These are phyloP conservation scores for Monilinia fructicola DNA, from an alignment of 2,329 filamentous ascomycete species.

Conservation along the genomic window DNA sequence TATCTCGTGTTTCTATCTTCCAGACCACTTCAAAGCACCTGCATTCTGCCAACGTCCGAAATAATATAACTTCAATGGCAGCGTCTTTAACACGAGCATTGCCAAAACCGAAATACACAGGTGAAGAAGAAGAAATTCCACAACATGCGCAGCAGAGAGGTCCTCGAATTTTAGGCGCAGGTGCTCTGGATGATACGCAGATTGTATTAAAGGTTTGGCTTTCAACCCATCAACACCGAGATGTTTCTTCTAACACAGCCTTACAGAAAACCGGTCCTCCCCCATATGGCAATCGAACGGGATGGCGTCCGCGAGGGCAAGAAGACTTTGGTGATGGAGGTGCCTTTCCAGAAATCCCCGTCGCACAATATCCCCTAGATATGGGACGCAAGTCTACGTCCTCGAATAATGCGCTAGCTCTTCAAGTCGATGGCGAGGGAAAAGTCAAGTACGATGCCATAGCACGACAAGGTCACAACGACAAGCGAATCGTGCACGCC, in stretches of 20 bases:
- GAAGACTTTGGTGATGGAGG: conserved; percentile 97
- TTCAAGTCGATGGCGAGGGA: conserved; percentile 87
- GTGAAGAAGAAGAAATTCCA: conserved; percentile 80
- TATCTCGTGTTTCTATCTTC: conserved; percentile 9
- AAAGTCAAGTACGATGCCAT: conserved; percentile 98
- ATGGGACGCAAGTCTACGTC: conserved; percentile 79
- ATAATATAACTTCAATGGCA: conserved; percentile 63
- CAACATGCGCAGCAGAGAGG: conserved; percentile 71
- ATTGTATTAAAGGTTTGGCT: conserved; percentile 69
- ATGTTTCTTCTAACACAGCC: conserved; percentile 31
- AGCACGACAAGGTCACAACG: conserved; percentile 81
- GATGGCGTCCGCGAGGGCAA: conserved; percentile 84
- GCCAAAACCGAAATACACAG: conserved; percentile 87
- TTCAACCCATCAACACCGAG: not conserved
- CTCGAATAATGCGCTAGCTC: conserved; percentile 82
- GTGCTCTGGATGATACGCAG: conserved; percentile 80
- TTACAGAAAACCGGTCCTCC: conserved; percentile 75
- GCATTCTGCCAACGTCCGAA: not conserved
- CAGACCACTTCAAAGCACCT: conserved; percentile 3
- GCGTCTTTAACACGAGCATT: conserved; percentile 75
- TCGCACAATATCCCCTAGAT: conserved; percentile 93
- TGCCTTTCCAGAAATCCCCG: conserved; percentile 88
- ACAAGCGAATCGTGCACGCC: conserved; percentile 82
- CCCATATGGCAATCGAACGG: conserved; percentile 78
- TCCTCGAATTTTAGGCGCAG: conserved; percentile 76